These are phyloP conservation scores for Exophiala viscosa DNA, from an alignment of 2,329 filamentous ascomycete species.

Conservation along the genomic window DNA sequence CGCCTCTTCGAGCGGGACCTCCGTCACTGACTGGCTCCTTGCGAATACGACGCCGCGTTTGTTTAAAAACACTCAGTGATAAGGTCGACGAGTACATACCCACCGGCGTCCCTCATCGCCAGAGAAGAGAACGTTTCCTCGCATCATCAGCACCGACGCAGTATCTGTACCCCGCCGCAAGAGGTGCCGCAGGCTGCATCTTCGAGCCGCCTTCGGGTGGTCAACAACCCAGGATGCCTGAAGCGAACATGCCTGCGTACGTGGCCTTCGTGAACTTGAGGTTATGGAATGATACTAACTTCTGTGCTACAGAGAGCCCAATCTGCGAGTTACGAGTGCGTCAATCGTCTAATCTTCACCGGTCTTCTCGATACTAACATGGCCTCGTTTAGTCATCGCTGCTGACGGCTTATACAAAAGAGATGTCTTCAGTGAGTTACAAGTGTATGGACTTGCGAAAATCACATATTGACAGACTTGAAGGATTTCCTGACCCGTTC, in stretches of 20 bases:
- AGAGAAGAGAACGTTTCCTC: not conserved
- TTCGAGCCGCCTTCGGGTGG: constrained; percentile 13
- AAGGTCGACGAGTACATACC: not conserved
- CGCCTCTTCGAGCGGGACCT: constrained; percentile 12
- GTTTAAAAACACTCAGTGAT: constrained; percentile 4
- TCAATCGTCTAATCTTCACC: constrained; percentile 26
- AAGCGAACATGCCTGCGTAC: constrained; percentile 62
- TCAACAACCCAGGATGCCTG: constrained; percentile 39
- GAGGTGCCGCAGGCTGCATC: constrained; percentile 12
- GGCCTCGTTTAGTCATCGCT: constrained; percentile 72
- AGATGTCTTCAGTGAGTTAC: constrained; percentile 89
- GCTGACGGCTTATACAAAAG: constrained; percentile 98
- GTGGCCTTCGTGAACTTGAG: constrained; percentile 33
- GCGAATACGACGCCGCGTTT: constrained; percentile 16
- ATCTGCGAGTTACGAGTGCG: constrained; percentile 89
- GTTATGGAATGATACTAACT: constrained; percentile 15
- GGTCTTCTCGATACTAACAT: constrained; percentile 16
- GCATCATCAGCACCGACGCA: not conserved
- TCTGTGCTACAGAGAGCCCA: constrained; percentile 61
- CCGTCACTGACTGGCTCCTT: constrained; percentile 9
- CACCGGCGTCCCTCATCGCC: not conserved
- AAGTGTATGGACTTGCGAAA: not conserved
- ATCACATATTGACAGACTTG: constrained; percentile 5
- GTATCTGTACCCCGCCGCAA: constrained; percentile 17
- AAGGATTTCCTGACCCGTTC: constrained; percentile 96